These are phyloP conservation scores for Ceratocystis lukuohia DNA, from an alignment of 2,329 filamentous ascomycete genomes.

Conservation along the genomic window DNA sequence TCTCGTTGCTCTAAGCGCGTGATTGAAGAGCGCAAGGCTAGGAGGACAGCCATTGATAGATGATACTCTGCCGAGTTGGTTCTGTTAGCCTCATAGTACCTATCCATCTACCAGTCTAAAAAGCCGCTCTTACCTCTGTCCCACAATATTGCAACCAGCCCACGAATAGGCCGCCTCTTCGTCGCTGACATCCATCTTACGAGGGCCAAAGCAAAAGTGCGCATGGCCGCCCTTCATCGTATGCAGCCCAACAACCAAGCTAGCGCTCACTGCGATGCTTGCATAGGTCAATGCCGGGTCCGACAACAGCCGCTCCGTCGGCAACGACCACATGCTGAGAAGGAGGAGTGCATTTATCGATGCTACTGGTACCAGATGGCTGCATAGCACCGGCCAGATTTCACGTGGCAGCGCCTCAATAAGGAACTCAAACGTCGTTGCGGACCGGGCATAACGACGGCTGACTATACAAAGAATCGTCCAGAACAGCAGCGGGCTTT, in stretches of 20 bases:
- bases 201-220: slow-evolving; percentile 34
- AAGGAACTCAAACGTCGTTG: slow-evolving; percentile 32
- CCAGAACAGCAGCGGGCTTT: slow-evolving; percentile 40
- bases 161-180: slow-evolving; percentile 41
- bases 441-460: slow-evolving; percentile 35
- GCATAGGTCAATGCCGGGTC: slow-evolving; percentile 39
- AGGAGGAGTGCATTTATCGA: slow-evolving; percentile 40
- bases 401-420: slow-evolving; percentile 35
- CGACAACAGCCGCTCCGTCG: slow-evolving; percentile 37
- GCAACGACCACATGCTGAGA: slow-evolving; percentile 39
- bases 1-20: slow-evolving; percentile 29
- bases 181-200: slow-evolving; percentile 33
- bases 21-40: slow-evolving; percentile 33
- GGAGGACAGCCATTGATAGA: slow-evolving; percentile 36
- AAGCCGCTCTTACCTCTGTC: slow-evolving; percentile 31
- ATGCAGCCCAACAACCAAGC: slow-evolving; percentile 38
- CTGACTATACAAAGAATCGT: slow-evolving; percentile 38
- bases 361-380: slow-evolving; percentile 33
- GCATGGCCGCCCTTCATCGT: slow-evolving; percentile 39
- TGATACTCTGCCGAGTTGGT: slow-evolving; percentile 24
- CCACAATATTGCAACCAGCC: slow-evolving; percentile 39
- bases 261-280: slow-evolving; percentile 35
- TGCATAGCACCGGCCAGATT: slow-evolving; percentile 33
- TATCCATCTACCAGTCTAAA: neutral
- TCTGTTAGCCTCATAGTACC: slow-evolving; percentile 20